Evolutionary conservation across 2,329 filamentous ascomycete genomes (phyloP), one percentile per base, ranked within the genome.

Genomic region (Davidsoniella eucalypti): DNA sequence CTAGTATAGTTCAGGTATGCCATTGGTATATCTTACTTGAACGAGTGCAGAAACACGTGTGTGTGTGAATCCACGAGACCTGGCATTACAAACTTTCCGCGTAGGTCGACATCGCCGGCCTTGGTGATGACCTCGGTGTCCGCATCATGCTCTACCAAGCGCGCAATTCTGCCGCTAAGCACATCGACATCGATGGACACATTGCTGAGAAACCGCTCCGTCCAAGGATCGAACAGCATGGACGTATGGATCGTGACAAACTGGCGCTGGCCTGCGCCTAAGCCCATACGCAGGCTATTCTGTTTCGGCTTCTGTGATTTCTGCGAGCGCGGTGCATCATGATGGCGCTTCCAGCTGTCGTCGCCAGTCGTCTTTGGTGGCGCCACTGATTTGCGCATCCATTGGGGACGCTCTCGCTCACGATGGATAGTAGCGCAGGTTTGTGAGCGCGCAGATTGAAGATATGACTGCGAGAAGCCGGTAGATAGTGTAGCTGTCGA

Each of bases 31-130:
- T 16, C 53, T 57, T 60, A 68, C 58, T 59, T 59, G 56, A 72
- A 71, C 0, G 67, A 60, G 57, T 76, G 72, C 6, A 75, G 61
- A 55, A 76, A 75, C n/a, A 76, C 66, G 56, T 76, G 72, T 0
- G 72, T 73, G 55, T 76, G 72, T 0, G 71, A 67, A 57, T 76
- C 72, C 3, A 76, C 71, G 4, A 75, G 62, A 8, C 72, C 72
- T 0, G 72, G 72, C 47, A 75, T 62, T 4, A 73, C 69, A 18
- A 68, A 63, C 50, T 69, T 65, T 50, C 70, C 69, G 8, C 73
- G 67, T n/a, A 78, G 67, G 52, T 77, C 71, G 55, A 79, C 69
- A 39, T 72, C 67, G 14, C 59, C 62, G 4, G 59, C 56, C 3
- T 57, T 51, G 9, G 51, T 52, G n/a, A 59, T 54, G 37, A 59